Conservation (phyloP, 345 rosid genomes). For the Brassica carinata region DNA sequence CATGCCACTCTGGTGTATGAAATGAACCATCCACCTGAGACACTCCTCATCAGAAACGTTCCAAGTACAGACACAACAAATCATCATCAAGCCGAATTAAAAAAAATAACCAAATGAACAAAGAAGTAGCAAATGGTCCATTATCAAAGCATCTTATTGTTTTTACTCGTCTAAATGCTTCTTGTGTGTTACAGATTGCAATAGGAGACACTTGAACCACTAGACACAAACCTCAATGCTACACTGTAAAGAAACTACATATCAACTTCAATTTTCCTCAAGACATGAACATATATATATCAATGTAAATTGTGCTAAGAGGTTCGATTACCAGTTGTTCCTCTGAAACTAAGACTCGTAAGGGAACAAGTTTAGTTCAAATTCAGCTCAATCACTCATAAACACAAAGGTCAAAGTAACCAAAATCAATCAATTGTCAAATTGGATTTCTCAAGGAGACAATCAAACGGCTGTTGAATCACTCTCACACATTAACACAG, state of each 20-base stretch:
- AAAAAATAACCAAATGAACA: too few species aligned
- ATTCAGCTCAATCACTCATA: too few species aligned
- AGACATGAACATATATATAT: background rate
- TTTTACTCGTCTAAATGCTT: conserved; percentile 3
- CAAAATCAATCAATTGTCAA: too few species aligned
- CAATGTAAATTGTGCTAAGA: background rate
- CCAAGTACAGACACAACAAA: conserved; percentile 30
- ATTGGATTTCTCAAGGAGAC: too few species aligned
- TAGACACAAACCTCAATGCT: background rate
- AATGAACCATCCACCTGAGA: conserved; percentile 99
- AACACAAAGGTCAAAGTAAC: too few species aligned
- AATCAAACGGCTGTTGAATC: background rate
- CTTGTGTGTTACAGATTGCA: background rate
- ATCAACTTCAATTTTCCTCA: background rate
- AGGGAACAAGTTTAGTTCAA: too few species aligned
- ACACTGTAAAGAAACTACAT: background rate
- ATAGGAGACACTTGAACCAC: background rate
- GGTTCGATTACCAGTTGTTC: conserved; percentile 1
- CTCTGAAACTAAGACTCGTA: background rate
- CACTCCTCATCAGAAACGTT: conserved; percentile 85
- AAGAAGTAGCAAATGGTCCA: background rate
- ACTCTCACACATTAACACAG: background rate
- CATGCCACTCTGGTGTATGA: conserved; percentile 99
- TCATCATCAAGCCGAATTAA: background rate
- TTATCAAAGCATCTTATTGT: background rate